Evolutionary conservation across 805 yeast species (phyloP).

Genomic region (Saturnispora mendoncae): DNA sequence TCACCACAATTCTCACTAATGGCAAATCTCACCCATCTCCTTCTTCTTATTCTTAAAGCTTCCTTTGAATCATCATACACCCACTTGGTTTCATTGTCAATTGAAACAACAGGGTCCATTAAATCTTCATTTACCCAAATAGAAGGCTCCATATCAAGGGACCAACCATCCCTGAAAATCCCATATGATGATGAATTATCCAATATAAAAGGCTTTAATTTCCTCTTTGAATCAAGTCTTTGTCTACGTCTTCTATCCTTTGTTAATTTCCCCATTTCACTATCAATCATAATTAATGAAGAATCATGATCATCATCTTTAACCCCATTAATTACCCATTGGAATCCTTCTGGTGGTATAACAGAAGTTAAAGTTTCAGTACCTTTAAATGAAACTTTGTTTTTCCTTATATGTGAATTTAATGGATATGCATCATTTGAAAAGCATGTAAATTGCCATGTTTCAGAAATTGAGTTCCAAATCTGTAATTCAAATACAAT

Average conservation of each 20-base stretch:
- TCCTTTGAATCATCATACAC: slow-evolving; percentile 51
- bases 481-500: slow-evolving; percentile 64
- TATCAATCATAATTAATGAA: slow-evolving; percentile 4
- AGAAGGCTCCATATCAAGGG: slow-evolving; percentile 52
- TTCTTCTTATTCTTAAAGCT: slow-evolving; percentile 38
- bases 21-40: slow-evolving; percentile 56
- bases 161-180: slow-evolving; percentile 41
- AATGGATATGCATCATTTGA: slow-evolving; percentile 44
- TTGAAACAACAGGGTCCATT: slow-evolving; percentile 41
- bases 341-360: slow-evolving; percentile 54
- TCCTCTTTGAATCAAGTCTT: too few species aligned
- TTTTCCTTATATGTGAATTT: slow-evolving; percentile 35
- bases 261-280: slow-evolving; percentile 5
- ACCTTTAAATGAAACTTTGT: slow-evolving; percentile 23
- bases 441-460: slow-evolving; percentile 60
- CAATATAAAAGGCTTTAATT: background rate
- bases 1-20: slow-evolving; percentile 21
- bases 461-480: slow-evolving; percentile 37
- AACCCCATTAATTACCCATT: slow-evolving; percentile 26
- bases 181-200: slow-evolving; percentile 6
- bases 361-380: slow-evolving; percentile 31
- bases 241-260: slow-evolving; percentile 9
- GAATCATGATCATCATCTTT: slow-evolving; percentile 3
- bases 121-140: slow-evolving; percentile 52
- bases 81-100: slow-evolving; percentile 78